phyloP scores from a whole-genome alignment of 2,329 filamentous ascomycete species.

The Lasiodiplodia gonubiensis region DNA sequence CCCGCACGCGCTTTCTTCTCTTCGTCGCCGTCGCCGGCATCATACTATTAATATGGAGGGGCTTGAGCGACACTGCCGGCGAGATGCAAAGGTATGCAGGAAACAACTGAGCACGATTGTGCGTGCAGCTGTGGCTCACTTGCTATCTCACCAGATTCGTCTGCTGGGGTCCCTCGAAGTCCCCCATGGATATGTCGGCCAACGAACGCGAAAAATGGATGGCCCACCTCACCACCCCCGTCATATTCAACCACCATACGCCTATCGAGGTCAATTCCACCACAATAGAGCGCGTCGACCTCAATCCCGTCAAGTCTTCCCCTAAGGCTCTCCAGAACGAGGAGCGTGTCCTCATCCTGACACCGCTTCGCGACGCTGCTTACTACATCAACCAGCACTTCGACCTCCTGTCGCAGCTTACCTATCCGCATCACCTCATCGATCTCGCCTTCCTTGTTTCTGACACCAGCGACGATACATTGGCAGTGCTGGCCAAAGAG shows the following conservation, averaged over 20 bases:
- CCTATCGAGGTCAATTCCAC: constrained; percentile 82
- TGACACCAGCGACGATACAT: constrained; percentile 88
- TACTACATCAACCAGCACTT: constrained; percentile 87
- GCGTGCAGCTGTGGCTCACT: neutral
- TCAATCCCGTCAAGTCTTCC: constrained; percentile 85
- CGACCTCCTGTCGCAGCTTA: constrained; percentile 85
- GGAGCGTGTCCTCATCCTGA: constrained; percentile 89
- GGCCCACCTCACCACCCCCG: constrained; percentile 85
- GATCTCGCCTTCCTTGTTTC: constrained; percentile 94
- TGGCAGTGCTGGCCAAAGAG: constrained; percentile 84
- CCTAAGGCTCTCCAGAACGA: constrained; percentile 77
- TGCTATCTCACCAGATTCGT: constrained; percentile 73
- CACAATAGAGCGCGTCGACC: constrained; percentile 78
- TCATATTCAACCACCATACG: constrained; percentile 94
- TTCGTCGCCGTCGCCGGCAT: constrained; percentile 72
- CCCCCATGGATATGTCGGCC: constrained; percentile 92
- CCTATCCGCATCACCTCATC: constrained; percentile 93
- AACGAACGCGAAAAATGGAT: constrained; percentile 94
- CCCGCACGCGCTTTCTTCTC: constrained; percentile 78
- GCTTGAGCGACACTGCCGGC: constrained; percentile 76
- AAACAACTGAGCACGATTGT: neutral
- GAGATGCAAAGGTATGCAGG: constrained; percentile 85
- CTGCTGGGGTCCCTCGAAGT: constrained; percentile 92
- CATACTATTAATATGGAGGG: constrained; percentile 85
- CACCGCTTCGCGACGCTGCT: constrained; percentile 88